phyloP scores from a whole-genome alignment of 2,329 filamentous ascomycete genomes.

The Claviceps fusiformis region DNA sequence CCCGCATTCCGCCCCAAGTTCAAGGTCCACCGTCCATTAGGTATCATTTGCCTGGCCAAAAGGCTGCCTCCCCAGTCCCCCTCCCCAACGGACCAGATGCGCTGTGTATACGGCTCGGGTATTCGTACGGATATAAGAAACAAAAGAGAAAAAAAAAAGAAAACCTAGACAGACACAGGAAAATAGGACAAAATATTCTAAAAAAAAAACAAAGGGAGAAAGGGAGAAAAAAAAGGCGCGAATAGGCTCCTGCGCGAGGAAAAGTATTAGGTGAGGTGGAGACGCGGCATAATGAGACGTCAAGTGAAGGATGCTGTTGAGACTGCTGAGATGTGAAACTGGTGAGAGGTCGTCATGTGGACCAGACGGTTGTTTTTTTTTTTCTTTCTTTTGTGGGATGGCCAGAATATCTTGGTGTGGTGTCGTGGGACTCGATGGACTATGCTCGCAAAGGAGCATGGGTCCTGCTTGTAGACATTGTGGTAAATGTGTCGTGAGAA shows the following conservation, averaged over 20 bases:
- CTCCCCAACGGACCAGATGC: neutral
- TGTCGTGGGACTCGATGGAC: too few relatives aligned
- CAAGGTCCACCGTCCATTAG: neutral
- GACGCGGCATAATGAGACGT: neutral
- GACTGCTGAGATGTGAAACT: neutral
- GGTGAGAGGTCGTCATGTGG: neutral
- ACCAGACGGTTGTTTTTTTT: neutral
- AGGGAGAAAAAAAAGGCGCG: neutral
- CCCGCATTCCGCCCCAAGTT: too few relatives aligned
- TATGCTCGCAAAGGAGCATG: too few relatives aligned
- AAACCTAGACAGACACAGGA: neutral
- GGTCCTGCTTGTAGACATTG: too few relatives aligned
- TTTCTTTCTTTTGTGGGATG: neutral
- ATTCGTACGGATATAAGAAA: slow-evolving; percentile 6
- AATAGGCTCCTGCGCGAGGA: neutral
- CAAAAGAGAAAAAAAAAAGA: neutral
- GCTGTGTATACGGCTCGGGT: slow-evolving; percentile 3
- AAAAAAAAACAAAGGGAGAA: too few relatives aligned
- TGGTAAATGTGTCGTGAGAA: too few relatives aligned
- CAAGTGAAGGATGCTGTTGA: neutral
- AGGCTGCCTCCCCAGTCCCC: neutral
- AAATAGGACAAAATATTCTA: neutral
- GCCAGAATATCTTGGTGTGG: too few relatives aligned
- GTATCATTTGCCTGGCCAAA: neutral
- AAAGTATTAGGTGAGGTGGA: neutral